phyloP scores from a whole-genome alignment of 2,329 filamentous ascomycete species.

The Colletotrichum phormii region DNA sequence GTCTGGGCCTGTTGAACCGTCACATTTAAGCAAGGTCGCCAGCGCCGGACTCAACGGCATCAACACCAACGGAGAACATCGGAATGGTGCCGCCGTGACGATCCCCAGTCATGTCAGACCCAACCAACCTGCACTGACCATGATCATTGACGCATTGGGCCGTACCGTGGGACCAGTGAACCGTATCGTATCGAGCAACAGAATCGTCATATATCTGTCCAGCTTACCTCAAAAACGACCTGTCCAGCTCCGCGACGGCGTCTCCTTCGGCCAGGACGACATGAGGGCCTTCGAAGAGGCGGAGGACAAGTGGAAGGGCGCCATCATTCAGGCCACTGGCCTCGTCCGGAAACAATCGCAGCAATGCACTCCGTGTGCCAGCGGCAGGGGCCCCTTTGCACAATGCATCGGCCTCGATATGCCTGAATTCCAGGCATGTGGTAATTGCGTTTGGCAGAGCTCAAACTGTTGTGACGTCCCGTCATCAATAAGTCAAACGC shows the following conservation, averaged over 20 bases:
- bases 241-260: conserved; percentile 21
- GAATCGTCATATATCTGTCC: neutral
- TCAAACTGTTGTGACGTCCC: conserved; percentile 43
- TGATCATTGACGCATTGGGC: conserved; percentile 51
- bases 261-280: neutral
- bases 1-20: neutral
- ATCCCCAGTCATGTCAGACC: neutral
- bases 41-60: conserved; percentile 1
- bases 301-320: conserved; percentile 55
- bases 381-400: conserved; percentile 56
- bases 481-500: neutral
- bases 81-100: neutral
- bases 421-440: conserved; percentile 58
- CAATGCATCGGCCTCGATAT: conserved; percentile 57
- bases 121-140: conserved; percentile 2
- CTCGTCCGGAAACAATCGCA: conserved; percentile 47
- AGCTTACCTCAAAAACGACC: conserved; percentile 10
- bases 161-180: conserved; percentile 51
- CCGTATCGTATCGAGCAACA: conserved; percentile 40
- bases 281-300: conserved; percentile 2
- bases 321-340: conserved; percentile 63
- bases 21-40: neutral
- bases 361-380: conserved; percentile 55
- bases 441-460: conserved; percentile 64
- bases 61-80: conserved; percentile 2